Conservation (phyloP, 2,329 filamentous ascomycete genomes). For the Trichophyton mentagrophytes region DNA sequence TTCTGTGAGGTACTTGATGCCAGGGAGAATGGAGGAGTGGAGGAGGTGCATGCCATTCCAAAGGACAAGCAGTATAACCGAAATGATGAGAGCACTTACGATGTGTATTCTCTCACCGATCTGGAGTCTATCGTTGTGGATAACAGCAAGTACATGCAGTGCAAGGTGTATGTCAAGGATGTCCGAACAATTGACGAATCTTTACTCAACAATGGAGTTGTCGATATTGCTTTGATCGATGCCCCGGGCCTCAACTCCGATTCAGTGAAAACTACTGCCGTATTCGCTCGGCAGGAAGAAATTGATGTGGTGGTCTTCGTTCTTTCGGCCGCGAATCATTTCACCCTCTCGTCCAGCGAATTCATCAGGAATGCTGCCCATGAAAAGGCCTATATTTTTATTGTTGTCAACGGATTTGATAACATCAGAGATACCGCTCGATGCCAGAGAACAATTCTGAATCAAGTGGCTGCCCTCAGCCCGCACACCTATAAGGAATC, state of each 20-base stretch:
- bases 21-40: slow-evolving; percentile 75
- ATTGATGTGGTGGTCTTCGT: slow-evolving; percentile 99
- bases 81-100: slow-evolving; percentile 87
- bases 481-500: slow-evolving; percentile 88
- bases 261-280: slow-evolving; percentile 90
- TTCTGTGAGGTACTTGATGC: slow-evolving; percentile 96
- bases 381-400: slow-evolving; percentile 97
- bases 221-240: slow-evolving; percentile 95
- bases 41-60: slow-evolving; percentile 92
- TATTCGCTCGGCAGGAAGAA: slow-evolving; percentile 94
- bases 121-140: slow-evolving; percentile 84
- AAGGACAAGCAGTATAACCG: slow-evolving; percentile 68
- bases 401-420: slow-evolving; percentile 96
- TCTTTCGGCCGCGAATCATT: slow-evolving; percentile 93
- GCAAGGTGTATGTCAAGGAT: slow-evolving; percentile 94
- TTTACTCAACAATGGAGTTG: slow-evolving; percentile 89
- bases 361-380: slow-evolving; percentile 92
- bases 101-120: slow-evolving; percentile 64
- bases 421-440: slow-evolving; percentile 82
- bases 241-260: slow-evolving; percentile 91
- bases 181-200: slow-evolving; percentile 82
- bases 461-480: slow-evolving; percentile 78
- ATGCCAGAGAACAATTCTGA: slow-evolving; percentile 83
- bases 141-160: slow-evolving; percentile 78
- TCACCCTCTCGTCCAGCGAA: slow-evolving; percentile 92